Base-by-base conservation (phyloP, 768 basidiomycete genomes). In the Phylloporus rhodoxanthus region DNA sequence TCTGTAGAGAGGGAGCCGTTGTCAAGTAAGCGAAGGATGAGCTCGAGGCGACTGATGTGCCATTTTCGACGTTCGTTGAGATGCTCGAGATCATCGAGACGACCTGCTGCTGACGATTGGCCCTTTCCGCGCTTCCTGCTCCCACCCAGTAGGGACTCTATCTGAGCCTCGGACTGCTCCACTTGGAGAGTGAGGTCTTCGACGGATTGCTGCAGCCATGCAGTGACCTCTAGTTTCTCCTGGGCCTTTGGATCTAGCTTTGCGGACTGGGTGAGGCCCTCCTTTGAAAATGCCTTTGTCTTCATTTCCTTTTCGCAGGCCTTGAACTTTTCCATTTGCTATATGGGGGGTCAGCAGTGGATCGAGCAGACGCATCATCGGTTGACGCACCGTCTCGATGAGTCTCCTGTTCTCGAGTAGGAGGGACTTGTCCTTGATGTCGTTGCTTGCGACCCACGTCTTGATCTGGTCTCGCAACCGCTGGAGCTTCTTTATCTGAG, bases 321-420 rank as follows among this genome's bases (percentile, higher is more conserved):
- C 64, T 99, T 99, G 82, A 99, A 99, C 67, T 92, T 94, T 75
- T 99, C 96, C 96, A 99, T 99, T 98, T 98, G 96, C 96, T 98
- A 69, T 49, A 53, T 49, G 51, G 39, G 14, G 17, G 33, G 58
- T 53, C 42, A 51, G 52, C 33, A 8, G 23, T 8, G 29, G 7
- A 34, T 50, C 17, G 19, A 44, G 43, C 51, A 62, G 46, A 57
- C 28, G n/a, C n/a, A 7, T 7, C 38, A 25, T 39, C 21, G 38
- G 36, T 37, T 37, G 28, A 73, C 87, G 72, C 67, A 98, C 96
- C 63, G 91, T 94, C 73, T 99, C 96, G 65, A 99, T 99, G 53
- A 98, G 75, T 70, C 84, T 85, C 59, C 96, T 84, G 75, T 95
- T 93, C 38, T 98, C 96, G 63, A 95, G 71, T 59, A 99, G 75